A percentile compares a stretch with the other conserved stretches of the same genome.
Conservation (phyloP, 768 basidiomycete genomes). For the Phlebiopsis gigantea region DNA sequence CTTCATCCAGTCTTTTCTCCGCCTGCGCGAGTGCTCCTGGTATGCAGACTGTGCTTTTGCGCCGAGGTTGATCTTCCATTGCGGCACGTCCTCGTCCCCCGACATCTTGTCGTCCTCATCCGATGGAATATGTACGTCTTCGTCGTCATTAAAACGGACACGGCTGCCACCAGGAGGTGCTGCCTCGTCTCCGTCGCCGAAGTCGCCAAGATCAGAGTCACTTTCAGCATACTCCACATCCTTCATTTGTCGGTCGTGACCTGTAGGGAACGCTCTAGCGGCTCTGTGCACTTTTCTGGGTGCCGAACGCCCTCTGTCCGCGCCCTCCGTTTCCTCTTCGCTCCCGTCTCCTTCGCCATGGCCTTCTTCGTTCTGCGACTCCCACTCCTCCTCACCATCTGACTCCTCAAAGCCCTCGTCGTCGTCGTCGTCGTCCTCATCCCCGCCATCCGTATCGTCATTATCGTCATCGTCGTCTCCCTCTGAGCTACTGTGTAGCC, state of each 20-base stretch:
- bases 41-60: conserved; percentile 42
- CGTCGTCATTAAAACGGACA: conserved; percentile 43
- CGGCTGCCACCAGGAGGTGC: conserved; percentile 19
- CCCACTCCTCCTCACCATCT: conserved; percentile 9
- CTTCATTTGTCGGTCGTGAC: conserved; percentile 30
- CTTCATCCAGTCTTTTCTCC: conserved; percentile 73
- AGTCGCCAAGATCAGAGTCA: conserved; percentile 59
- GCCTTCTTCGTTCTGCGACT: conserved; percentile 22
- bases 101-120: conserved; percentile 37
- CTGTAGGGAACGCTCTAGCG: conserved; percentile 32
- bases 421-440: conserved; percentile 27
- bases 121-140: conserved; percentile 38
- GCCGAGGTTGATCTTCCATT: conserved; percentile 71
- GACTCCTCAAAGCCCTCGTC: conserved; percentile 10
- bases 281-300: conserved; percentile 37
- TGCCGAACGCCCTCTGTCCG: conserved; percentile 45
- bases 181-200: conserved; percentile 23
- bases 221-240: conserved; percentile 70
- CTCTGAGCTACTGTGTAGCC: conserved; percentile 5
- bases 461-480: conserved; percentile 29
- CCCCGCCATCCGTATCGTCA: conserved; percentile 30
- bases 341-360: conserved; percentile 25
- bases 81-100: conserved; percentile 44
- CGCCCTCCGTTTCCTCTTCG: conserved; percentile 12
- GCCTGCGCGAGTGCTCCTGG: conserved; percentile 32